These are phyloP conservation scores for Colletotrichum gigasporum DNA, from an alignment of 2,329 filamentous ascomycete species.

Conservation along the genomic window DNA sequence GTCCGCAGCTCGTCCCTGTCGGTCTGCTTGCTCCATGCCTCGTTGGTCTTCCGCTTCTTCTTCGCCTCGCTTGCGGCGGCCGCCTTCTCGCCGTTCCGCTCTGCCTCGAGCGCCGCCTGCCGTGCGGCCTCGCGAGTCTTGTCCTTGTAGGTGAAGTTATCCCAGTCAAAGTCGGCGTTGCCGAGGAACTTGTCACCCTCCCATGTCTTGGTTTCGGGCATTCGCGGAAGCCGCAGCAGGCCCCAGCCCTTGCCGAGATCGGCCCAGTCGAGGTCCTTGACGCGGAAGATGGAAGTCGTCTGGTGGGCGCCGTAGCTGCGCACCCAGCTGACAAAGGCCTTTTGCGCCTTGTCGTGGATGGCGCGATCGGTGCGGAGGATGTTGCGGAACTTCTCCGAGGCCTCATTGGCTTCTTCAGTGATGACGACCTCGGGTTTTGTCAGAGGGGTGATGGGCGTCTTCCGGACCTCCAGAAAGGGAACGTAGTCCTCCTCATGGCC, in stretches of 20 bases:
- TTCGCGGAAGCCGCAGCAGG: constrained; percentile 85
- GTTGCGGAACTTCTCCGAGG: constrained; percentile 69
- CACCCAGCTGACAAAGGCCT: constrained; percentile 93
- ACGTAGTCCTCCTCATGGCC: constrained; percentile 92
- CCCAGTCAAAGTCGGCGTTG: constrained; percentile 70
- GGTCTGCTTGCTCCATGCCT: constrained; percentile 78
- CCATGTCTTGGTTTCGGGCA: constrained; percentile 87
- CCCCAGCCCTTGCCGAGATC: constrained; percentile 87
- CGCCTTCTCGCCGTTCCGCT: constrained; percentile 48
- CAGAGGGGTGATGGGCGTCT: constrained; percentile 81
- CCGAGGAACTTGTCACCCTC: constrained; percentile 73
- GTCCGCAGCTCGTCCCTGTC: constrained; percentile 72
- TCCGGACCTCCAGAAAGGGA: constrained; percentile 84
- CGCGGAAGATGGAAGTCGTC: constrained; percentile 89
- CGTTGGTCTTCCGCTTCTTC: constrained; percentile 69
- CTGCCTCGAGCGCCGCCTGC: constrained; percentile 62
- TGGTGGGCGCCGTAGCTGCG: constrained; percentile 92
- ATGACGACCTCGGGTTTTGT: constrained; percentile 64
- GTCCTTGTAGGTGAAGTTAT: constrained; percentile 76
- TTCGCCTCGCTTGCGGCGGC: constrained; percentile 49
- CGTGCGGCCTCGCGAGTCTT: constrained; percentile 75
- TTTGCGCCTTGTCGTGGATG: constrained; percentile 87
- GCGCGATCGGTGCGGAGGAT: constrained; percentile 61
- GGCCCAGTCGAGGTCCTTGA: constrained; percentile 84
- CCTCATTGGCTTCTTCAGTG: constrained; percentile 66